Evolutionary conservation across 257 asterid species (phyloP), one percentile per base, ranked within the genome.

Genomic region (Linaria vulgaris): DNA sequence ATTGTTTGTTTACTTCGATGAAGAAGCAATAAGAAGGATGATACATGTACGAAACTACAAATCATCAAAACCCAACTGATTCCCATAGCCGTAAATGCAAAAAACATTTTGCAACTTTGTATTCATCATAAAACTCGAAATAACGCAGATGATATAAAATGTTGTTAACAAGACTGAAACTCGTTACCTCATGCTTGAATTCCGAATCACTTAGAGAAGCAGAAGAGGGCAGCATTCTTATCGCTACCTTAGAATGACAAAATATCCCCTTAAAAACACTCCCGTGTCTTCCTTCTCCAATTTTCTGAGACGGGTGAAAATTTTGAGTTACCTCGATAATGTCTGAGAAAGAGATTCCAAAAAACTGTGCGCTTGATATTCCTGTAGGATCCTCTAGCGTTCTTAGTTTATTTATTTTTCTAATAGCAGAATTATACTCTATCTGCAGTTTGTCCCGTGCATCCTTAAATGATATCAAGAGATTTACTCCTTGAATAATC

Each of bases 401-500:
- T 74, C 70, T 76, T 20, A 74, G 59, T 54, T 55, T 78, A 80
- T 77, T 75, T 59, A 77, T 70, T 74, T 80, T 74, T 79, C 84
- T 75, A 49, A 70, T 31, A 59, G 86, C 86, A 74, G 76, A 68
- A 79, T 83, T 87, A 72, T 67, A 74, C 67, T 92, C 97, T 64
- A 60, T 77, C 80, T 66, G 83, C 72, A 88, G 73, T 71, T 77
- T 69, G 79, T 92, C 97, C 68, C 98, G 83, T 63, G 80, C 68
- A 51, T 77, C 87, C 81, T 79, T 89, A 60, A 85, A 92, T 46
- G 75, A 67, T 59, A 82, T 79, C 77, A 92, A 77, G 72, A 92
- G 94, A 66, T 85, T 72, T 72, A 87, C 97, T 46, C 97, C 98
- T 75, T 88, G 98, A 78, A 88, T 67, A 59, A 89, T 78, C 78